Base-by-base conservation (phyloP, 441 rosid species). In the Brassica hybrid region DNA sequence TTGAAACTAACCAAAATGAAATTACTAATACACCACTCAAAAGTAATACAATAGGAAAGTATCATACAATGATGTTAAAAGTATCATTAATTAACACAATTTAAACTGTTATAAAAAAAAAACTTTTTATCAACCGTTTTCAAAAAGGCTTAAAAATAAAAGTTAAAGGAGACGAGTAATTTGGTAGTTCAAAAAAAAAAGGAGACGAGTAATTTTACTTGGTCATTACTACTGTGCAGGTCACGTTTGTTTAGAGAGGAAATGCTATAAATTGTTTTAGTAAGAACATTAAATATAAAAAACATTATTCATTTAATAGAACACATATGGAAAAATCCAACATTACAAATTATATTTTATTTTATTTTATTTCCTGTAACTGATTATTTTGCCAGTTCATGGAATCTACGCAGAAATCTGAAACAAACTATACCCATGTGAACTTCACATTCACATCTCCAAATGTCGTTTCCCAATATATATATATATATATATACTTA, bases 371-470 rank as follows among this genome's bases (percentile, higher is more conserved):
- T 23, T 32, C 8, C 34, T 52, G 19, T 23, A 23, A 25, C 48
- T 27, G 48, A 41, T 54, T 41, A 17, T 58, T 21, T 25, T 12
- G 58, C 41, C 60, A 56, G 25, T 63, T 38, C 66, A 70, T 38
- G 59, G 75, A 63, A 70, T 70, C 71, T 10, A 56, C 9, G 60
- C 60, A 56, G 60, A 56, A 56, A 18, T 56, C 60, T 17, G 60
- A 50, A 52, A 69, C 70, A 69, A 63, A 76, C 48, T 34, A 52
- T 63, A 74, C 48, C 75, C 75, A 76, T 70, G 70, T 76, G 79
- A 76, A 76, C 74, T 62, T 76, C 75, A 70, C 71, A 70, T 76
- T 70, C 65, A 70, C 75, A 52, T 52, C 58, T 52, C 19, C 58
- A 63, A 65, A 65, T 27, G 13, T 57, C 60, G 19, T 57, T 18